These are phyloP conservation scores for Graphilbum sp. DNA, from an alignment of 2,329 filamentous ascomycete genomes.

Conservation along the genomic window DNA sequence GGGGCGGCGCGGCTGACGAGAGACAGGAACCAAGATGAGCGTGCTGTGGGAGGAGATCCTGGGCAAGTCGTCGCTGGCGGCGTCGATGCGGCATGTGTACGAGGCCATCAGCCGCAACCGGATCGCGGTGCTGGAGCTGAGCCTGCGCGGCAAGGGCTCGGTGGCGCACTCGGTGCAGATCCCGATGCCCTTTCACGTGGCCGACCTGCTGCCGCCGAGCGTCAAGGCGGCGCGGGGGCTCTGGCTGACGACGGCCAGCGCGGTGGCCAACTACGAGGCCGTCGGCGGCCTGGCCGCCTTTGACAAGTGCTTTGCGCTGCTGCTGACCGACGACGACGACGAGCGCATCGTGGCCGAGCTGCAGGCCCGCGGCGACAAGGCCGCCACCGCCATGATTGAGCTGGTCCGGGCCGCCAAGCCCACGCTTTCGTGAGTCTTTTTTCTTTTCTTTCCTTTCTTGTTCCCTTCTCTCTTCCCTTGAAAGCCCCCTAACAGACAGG, in stretches of 20 bases:
- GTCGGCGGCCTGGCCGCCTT: slow-evolving; percentile 50
- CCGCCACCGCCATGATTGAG: slow-evolving; percentile 63
- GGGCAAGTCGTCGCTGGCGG: slow-evolving; percentile 60
- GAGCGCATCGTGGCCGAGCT: slow-evolving; percentile 58
- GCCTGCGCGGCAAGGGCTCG: slow-evolving; percentile 39
- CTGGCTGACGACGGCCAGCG: slow-evolving; percentile 77
- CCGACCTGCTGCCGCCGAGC: slow-evolving; percentile 53
- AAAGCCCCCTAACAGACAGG: too few species aligned
- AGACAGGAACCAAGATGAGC: slow-evolving; percentile 41
- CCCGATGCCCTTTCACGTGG: slow-evolving; percentile 50
- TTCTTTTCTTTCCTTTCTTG: not conserved
- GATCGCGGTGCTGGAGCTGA: slow-evolving; percentile 71
- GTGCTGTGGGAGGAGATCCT: slow-evolving; percentile 55
- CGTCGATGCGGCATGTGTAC: slow-evolving; percentile 69
- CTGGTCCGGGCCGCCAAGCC: slow-evolving; percentile 62
- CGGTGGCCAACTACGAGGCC: slow-evolving; percentile 52
- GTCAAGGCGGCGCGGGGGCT: slow-evolving; percentile 52
- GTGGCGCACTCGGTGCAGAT: slow-evolving; percentile 49
- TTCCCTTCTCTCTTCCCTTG: too few species aligned
- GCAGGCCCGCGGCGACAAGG: slow-evolving; percentile 58
- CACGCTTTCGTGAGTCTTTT: slow-evolving; percentile 37
- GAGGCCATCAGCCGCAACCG: slow-evolving; percentile 67
- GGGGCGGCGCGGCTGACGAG: too few species aligned
- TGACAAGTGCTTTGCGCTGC: slow-evolving; percentile 72
- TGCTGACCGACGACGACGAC: slow-evolving; percentile 75